These are phyloP conservation scores for Wickerhamiella brachini DNA, from an alignment of 805 yeast species.

Conservation along the genomic window DNA sequence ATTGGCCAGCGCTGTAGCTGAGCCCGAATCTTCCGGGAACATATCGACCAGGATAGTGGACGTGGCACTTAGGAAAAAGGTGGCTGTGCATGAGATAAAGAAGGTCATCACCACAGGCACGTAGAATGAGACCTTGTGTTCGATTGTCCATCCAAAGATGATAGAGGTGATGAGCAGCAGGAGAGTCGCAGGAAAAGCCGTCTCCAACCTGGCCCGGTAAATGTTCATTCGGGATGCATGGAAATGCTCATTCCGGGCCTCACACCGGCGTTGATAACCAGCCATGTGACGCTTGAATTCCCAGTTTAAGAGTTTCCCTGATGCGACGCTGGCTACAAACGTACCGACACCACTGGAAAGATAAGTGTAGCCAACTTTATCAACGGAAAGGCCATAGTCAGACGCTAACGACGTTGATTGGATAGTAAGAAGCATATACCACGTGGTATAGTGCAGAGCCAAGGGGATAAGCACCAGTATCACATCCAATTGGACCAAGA, in stretches of 20 bases:
- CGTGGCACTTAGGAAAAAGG: slow-evolving; percentile 42
- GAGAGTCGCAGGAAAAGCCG: slow-evolving; percentile 31
- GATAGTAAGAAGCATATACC: slow-evolving; percentile 59
- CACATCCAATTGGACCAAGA: slow-evolving; percentile 34
- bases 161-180: slow-evolving; percentile 31
- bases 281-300: slow-evolving; percentile 28
- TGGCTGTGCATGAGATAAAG: slow-evolving; percentile 43
- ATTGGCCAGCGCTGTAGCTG: slow-evolving; percentile 63
- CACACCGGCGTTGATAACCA: slow-evolving; percentile 4
- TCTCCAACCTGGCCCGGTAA: slow-evolving; percentile 40
- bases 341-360: slow-evolving; percentile 64
- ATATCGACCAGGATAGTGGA: slow-evolving; percentile 65
- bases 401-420: slow-evolving; percentile 40
- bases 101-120: slow-evolving; percentile 47
- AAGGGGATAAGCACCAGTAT: slow-evolving; percentile 39
- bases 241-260: not conserved
- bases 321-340: slow-evolving; percentile 40
- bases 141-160: slow-evolving; percentile 64
- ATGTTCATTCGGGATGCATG: slow-evolving; percentile 22
- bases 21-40: slow-evolving; percentile 54
- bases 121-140: slow-evolving; percentile 33
- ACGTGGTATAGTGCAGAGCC: slow-evolving; percentile 50
- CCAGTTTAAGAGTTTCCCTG: slow-evolving; percentile 46
- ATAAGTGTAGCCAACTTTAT: slow-evolving; percentile 56
- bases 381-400: slow-evolving; percentile 37